These are phyloP conservation scores for Amoeboaphelidium protococcarum DNA, from an alignment of 371 early-diverging fungal species.

Conservation along the genomic window DNA sequence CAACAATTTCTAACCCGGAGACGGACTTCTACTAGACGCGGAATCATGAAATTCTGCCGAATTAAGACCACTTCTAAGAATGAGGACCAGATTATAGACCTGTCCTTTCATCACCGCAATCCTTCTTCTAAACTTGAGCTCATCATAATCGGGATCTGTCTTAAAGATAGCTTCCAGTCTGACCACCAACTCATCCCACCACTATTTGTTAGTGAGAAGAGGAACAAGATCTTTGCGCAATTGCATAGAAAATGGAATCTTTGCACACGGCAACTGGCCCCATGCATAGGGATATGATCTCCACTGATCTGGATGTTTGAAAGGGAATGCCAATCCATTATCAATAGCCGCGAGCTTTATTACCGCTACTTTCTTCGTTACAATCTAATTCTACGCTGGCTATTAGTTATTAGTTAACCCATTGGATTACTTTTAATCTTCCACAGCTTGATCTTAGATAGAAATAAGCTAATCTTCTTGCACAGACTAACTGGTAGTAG, in stretches of 20 bases:
- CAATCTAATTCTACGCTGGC: neutral
- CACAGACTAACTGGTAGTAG: too few relatives aligned
- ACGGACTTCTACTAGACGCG: too few relatives aligned
- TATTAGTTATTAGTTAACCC: too few relatives aligned
- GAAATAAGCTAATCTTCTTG: too few relatives aligned
- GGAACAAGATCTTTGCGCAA: slow-evolving; percentile 34
- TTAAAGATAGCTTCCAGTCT: slow-evolving; percentile 33
- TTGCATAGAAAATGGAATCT: slow-evolving; percentile 31
- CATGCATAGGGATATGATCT: slow-evolving; percentile 63
- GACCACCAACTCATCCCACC: slow-evolving; percentile 46
- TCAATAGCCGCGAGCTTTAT: slow-evolving; percentile 51
- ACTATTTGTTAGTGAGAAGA: slow-evolving; percentile 32
- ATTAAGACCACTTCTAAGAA: neutral
- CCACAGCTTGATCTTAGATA: too few relatives aligned
- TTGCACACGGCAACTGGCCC: slow-evolving; percentile 34
- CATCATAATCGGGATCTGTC: slow-evolving; percentile 42
- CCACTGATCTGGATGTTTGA: slow-evolving; percentile 71
- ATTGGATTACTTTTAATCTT: too few relatives aligned
- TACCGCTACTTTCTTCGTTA: neutral
- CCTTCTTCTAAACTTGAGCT: slow-evolving; percentile 48
- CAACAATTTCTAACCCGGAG: too few relatives aligned
- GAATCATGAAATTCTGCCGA: too few relatives aligned
- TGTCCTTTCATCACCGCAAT: slow-evolving; percentile 62
- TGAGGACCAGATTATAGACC: slow-evolving; percentile 10
- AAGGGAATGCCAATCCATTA: slow-evolving; percentile 74